Evolutionary conservation across 2,329 filamentous ascomycete species (phyloP).

Genomic region (Fusarium drepaniforme): DNA sequence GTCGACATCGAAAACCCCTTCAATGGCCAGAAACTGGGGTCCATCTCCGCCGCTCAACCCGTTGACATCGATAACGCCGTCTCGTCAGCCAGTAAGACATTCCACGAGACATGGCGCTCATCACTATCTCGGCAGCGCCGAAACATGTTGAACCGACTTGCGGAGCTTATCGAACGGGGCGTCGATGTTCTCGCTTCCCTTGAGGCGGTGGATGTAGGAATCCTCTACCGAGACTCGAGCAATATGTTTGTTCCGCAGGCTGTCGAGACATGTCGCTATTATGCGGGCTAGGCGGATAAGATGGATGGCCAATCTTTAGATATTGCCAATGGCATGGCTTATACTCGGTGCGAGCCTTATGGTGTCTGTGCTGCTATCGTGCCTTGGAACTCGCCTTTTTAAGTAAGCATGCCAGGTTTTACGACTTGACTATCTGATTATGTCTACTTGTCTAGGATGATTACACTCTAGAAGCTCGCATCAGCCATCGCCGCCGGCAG

Average conservation of each 20-base stretch:
- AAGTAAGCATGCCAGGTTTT: neutral
- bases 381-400: slow-evolving; percentile 79
- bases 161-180: slow-evolving; percentile 81
- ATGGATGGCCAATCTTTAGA: slow-evolving; percentile 84
- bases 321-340: slow-evolving; percentile 75
- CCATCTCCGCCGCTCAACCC: slow-evolving; percentile 16
- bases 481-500: slow-evolving; percentile 73
- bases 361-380: slow-evolving; percentile 79
- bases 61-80: slow-evolving; percentile 80
- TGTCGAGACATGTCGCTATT: slow-evolving; percentile 66
- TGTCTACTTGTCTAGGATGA: slow-evolving; percentile 12
- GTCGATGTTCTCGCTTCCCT: slow-evolving; percentile 77
- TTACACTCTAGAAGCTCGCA: slow-evolving; percentile 66
- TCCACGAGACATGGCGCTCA: slow-evolving; percentile 73
- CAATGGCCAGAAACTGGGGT: slow-evolving; percentile 1
- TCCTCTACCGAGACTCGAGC: slow-evolving; percentile 63
- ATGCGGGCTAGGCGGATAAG: slow-evolving; percentile 86
- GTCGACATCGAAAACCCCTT: slow-evolving; percentile 14
- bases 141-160: slow-evolving; percentile 75
- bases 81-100: slow-evolving; percentile 81
- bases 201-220: slow-evolving; percentile 85
- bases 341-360: slow-evolving; percentile 80
- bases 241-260: slow-evolving; percentile 62
- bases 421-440: neutral
- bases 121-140: slow-evolving; percentile 77